These are phyloP conservation scores for Porogramme epimiltina DNA, from an alignment of 1,284 basidiomycete species.

Conservation along the genomic window DNA sequence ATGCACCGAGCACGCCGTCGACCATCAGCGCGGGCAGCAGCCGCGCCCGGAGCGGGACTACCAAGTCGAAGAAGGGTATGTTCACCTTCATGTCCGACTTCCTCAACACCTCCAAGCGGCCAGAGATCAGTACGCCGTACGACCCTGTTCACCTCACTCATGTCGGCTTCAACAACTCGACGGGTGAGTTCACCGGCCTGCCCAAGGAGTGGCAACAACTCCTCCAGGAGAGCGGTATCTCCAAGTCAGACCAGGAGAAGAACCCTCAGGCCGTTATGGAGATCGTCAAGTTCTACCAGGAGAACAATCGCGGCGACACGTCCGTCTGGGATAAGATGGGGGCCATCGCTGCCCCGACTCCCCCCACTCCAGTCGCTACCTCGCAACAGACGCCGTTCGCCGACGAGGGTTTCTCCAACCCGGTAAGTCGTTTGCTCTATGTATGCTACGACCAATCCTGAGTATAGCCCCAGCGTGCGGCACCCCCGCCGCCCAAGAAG, in stretches of 20 bases:
- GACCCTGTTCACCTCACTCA: slow-evolving; percentile 99
- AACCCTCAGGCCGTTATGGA: slow-evolving; percentile 99
- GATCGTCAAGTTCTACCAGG: slow-evolving; percentile 98
- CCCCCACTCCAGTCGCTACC: slow-evolving; percentile 12
- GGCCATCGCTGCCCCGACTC: slow-evolving; percentile 35
- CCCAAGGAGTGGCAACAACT: slow-evolving; percentile 99
- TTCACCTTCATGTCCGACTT: slow-evolving; percentile 81
- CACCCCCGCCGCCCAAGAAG: slow-evolving; percentile 59
- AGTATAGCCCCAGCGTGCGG: slow-evolving; percentile 39
- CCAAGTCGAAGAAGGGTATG: slow-evolving; percentile 75
- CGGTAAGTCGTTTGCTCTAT: slow-evolving; percentile 43
- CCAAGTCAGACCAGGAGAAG: slow-evolving; percentile 92
- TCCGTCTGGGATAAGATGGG: slow-evolving; percentile 83
- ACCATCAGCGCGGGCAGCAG: slow-evolving; percentile 36
- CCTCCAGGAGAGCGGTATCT: slow-evolving; percentile 95
- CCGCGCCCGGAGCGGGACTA: slow-evolving; percentile 63
- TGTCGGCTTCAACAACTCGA: slow-evolving; percentile 98
- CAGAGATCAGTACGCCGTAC: slow-evolving; percentile 96
- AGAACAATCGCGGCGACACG: slow-evolving; percentile 69
- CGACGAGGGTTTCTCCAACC: slow-evolving; percentile 52
- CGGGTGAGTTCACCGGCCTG: slow-evolving; percentile 96
- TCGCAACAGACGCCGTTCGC: slow-evolving; percentile 25
- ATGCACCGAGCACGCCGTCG: slow-evolving; percentile 27
- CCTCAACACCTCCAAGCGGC: slow-evolving; percentile 58
- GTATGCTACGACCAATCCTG: background rate